Conservation (phyloP, 2,329 filamentous ascomycete species). For the Endothia cerciana region DNA sequence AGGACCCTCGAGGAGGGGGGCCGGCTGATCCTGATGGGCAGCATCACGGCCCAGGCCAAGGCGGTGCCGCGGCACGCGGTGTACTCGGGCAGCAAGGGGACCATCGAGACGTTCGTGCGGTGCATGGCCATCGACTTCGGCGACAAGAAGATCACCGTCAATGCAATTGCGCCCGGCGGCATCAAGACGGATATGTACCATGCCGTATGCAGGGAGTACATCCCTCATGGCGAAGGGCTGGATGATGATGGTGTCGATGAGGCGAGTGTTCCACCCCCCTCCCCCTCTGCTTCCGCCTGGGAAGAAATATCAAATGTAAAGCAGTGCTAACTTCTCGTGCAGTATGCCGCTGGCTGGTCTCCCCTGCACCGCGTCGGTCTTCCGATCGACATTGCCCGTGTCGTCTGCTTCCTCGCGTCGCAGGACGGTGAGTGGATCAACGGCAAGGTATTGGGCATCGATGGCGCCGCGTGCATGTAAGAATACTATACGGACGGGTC, state of each 20-base stretch:
- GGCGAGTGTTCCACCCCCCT: constrained; percentile 35
- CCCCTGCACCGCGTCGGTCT: constrained; percentile 68
- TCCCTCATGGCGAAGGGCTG: constrained; percentile 59
- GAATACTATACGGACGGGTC: too few species aligned
- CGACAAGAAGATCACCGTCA: constrained; percentile 67
- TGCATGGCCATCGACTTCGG: constrained; percentile 72
- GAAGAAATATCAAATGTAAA: not conserved
- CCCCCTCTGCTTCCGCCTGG: constrained; percentile 1
- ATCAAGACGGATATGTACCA: constrained; percentile 71
- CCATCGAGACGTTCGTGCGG: constrained; percentile 77
- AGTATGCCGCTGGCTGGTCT: constrained; percentile 67
- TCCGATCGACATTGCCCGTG: constrained; percentile 69
- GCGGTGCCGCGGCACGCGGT: constrained; percentile 73
- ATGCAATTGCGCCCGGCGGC: constrained; percentile 65
- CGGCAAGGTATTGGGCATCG: constrained; percentile 45
- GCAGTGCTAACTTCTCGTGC: not conserved
- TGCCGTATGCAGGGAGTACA: constrained; percentile 65
- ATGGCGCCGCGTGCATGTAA: constrained; percentile 41
- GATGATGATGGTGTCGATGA: constrained; percentile 61
- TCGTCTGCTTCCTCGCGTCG: constrained; percentile 59
- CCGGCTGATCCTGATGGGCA: constrained; percentile 73
- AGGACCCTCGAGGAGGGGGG: constrained; percentile 70
- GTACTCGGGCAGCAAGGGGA: constrained; percentile 76
- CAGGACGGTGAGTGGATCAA: constrained; percentile 53
- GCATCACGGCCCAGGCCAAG: constrained; percentile 68